Evolutionary conservation across 441 rosid genomes (phyloP), one percentile per base, ranked within the genome.

Genomic region (Jatropha multifida): DNA sequence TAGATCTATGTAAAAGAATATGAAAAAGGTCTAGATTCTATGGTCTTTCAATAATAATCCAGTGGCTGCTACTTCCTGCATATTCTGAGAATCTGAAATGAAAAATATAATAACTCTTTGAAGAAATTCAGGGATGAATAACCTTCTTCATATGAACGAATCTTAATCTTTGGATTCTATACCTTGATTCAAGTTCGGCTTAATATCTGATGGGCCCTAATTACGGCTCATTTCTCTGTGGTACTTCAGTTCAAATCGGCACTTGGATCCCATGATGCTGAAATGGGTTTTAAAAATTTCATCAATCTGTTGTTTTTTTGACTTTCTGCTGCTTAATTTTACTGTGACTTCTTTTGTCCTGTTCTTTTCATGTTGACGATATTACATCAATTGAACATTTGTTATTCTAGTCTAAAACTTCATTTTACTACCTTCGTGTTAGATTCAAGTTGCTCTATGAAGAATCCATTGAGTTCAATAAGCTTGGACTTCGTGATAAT

Each of bases 361-460:
- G 14, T 58, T 74, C 27, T 4, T 66, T 14, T 74, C 14, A 17
- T 37, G 42, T 67, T 61, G 48, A 44, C 65, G n/a, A 69, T 71
- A 32, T 61, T 71, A n/a, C 15, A 71, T 60, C 42, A 65, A 73
- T 61, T 26, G 46, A 55, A 81, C 44, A 7, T 51, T 77, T 56
- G 76, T 46, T 74, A 63, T 42, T 71, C 44, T 78, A n/a, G 32
- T 81, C 68, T 85, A 67, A 48, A 4, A 72, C 69, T 81, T 82
- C 69, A 76, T 74, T 77, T 56, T 52, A 27, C 76, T 66, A 59
- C 64, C 54, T 80, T 56, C 41, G 26, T 79, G 32, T 79, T 76
- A 96, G 99, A 81, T 90, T 96, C 90, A 96, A 92, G 86, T 80
- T 96, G 86, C 87, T 90, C 54, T 79, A 88, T 49, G 98, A 96